Conservation (phyloP, 257 asterid species). For the Anisodus tanguticus region DNA sequence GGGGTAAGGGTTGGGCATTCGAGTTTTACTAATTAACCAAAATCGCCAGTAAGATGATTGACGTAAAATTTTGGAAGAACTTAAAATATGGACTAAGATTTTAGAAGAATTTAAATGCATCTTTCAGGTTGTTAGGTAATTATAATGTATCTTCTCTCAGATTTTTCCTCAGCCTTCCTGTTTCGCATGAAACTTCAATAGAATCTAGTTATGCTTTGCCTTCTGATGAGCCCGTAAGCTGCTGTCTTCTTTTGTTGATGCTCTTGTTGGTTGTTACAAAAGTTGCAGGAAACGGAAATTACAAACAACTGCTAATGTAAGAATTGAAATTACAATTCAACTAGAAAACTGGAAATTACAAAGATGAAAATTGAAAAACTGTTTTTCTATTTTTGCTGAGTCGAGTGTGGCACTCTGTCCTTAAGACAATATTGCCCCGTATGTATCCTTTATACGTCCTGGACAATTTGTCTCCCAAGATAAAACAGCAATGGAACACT, state of each 20-base stretch:
- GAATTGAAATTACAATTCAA: no score
- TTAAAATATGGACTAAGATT: neutral
- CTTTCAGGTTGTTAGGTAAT: neutral
- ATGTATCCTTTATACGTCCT: no score
- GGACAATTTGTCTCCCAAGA: no score
- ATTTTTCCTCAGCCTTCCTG: neutral
- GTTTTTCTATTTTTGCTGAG: no score
- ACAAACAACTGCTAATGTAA: no score
- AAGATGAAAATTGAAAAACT: no score
- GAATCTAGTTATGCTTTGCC: neutral
- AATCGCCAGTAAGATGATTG: conserved; percentile 8
- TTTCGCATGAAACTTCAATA: conserved; percentile 20
- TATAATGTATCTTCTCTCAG: neutral
- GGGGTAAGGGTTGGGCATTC: neutral
- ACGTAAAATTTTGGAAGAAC: neutral
- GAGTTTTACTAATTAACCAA: neutral
- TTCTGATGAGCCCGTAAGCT: neutral
- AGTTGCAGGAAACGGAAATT: no score
- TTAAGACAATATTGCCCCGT: no score
- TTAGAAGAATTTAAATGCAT: neutral
- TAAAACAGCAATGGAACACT: no score
- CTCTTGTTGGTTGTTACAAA: no score
- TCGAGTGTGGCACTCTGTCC: no score
- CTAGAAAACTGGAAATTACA: no score
- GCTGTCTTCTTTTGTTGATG: neutral